Evolutionary conservation across 2,329 filamentous ascomycete genomes (phyloP).

Genomic region (Dactylellina drechsleri): DNA sequence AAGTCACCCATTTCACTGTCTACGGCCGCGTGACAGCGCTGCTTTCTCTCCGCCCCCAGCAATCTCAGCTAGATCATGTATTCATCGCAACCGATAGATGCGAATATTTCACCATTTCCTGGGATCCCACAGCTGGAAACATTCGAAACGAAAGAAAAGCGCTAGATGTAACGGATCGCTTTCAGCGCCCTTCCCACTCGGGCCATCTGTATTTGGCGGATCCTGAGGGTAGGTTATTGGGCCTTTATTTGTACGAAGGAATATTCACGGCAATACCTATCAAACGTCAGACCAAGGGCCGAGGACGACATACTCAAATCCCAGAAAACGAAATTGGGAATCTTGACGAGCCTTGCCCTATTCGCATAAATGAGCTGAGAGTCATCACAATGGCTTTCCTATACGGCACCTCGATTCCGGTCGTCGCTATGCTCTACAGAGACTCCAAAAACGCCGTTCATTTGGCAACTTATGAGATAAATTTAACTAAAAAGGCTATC

Average conservation of each 20-base stretch:
- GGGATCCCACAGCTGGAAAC: constrained; percentile 74
- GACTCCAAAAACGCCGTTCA: constrained; percentile 69
- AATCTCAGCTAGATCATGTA: constrained; percentile 80
- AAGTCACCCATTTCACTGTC: constrained; percentile 64
- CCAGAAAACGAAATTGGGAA: constrained; percentile 65
- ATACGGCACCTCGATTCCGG: constrained; percentile 68
- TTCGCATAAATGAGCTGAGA: constrained; percentile 73
- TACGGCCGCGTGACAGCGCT: constrained; percentile 90
- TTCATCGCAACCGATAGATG: constrained; percentile 92
- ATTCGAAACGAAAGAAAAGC: constrained; percentile 70
- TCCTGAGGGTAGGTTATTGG: constrained; percentile 56
- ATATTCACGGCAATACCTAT: constrained; percentile 57
- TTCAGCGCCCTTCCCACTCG: constrained; percentile 55
- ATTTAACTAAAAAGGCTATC: constrained; percentile 30
- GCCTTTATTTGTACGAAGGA: constrained; percentile 57
- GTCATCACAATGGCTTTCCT: constrained; percentile 75
- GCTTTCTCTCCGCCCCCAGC: constrained; percentile 78
- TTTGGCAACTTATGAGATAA: constrained; percentile 57
- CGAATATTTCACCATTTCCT: constrained; percentile 88
- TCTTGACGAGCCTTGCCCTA: constrained; percentile 71
- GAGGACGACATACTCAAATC: constrained; percentile 42
- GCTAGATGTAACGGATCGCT: constrained; percentile 56
- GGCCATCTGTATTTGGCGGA: constrained; percentile 57
- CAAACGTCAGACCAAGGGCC: constrained; percentile 50
- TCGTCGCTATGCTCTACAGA: constrained; percentile 73